Conservation (phyloP, 208 protist species). For the Acanthamoeba quina region DNA sequence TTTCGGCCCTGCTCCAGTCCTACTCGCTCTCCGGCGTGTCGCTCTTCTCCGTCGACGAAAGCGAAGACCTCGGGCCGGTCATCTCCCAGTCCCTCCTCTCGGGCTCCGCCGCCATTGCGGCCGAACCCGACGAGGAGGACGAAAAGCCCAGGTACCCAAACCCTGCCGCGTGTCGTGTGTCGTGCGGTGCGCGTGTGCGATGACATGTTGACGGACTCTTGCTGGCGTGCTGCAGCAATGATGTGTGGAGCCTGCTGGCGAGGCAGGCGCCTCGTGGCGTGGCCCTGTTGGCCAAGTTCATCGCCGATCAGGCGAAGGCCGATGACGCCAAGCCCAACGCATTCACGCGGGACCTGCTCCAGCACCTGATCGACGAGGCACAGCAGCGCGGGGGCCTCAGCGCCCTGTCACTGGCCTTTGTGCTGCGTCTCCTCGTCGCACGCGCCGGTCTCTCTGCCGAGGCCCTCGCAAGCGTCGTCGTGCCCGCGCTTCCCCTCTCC, state of each 20-base stretch:
- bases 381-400: not conserved
- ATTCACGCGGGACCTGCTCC: not conserved
- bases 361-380: slow-evolving; percentile 6
- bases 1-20: slow-evolving; percentile 10
- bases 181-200: not conserved
- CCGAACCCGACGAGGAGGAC: slow-evolving; percentile 28
- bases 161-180: not conserved
- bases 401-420: not conserved
- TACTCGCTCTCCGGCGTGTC: slow-evolving; percentile 45
- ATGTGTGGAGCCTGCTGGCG: slow-evolving; percentile 20
- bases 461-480: not conserved
- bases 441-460: not conserved
- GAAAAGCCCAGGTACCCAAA: not conserved
- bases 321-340: not conserved
- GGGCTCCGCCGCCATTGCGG: not conserved
- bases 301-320: not conserved
- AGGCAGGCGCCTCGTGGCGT: slow-evolving; percentile 32
- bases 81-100: not conserved
- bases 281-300: not conserved
- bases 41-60: not conserved
- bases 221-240: not conserved
- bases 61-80: not conserved
- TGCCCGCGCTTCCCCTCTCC: not conserved
- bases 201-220: not conserved
- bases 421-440: slow-evolving; percentile 9